These are phyloP conservation scores for Lycium barbarum DNA, from an alignment of 257 asterid genomes.

Conservation along the genomic window DNA sequence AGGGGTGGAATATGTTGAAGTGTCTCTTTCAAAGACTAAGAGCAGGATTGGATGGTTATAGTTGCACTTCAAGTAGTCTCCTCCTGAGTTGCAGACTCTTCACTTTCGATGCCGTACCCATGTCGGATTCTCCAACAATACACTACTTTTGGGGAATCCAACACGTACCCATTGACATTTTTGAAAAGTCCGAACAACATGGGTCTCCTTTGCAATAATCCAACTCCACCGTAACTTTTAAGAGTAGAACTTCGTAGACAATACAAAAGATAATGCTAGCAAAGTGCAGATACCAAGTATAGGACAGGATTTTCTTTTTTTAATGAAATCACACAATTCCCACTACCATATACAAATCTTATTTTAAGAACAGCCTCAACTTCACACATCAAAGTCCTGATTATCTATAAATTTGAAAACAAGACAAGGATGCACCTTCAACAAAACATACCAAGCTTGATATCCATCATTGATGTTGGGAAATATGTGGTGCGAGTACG, in stretches of 20 bases:
- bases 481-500: neutral
- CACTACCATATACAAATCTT: neutral
- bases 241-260: neutral
- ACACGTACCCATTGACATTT: too few species aligned
- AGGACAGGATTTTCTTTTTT: neutral
- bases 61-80: neutral
- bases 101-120: too few species aligned
- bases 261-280: constrained; percentile 12
- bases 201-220: constrained; percentile 1
- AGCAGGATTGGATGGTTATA: constrained; percentile 3
- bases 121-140: too few species aligned
- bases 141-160: too few species aligned
- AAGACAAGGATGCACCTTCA: constrained; percentile 21
- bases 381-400: constrained; percentile 16
- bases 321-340: neutral
- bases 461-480: neutral
- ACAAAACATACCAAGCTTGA: neutral
- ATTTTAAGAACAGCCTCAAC: neutral
- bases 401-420: neutral
- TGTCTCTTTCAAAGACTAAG: constrained; percentile 12
- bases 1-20: neutral
- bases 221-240: neutral
- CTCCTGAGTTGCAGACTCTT: too few species aligned
- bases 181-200: too few species aligned
- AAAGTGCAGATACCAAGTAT: constrained; percentile 6